Conservation (phyloP, 2,329 filamentous ascomycete species). For the Ophiostoma quercus region DNA sequence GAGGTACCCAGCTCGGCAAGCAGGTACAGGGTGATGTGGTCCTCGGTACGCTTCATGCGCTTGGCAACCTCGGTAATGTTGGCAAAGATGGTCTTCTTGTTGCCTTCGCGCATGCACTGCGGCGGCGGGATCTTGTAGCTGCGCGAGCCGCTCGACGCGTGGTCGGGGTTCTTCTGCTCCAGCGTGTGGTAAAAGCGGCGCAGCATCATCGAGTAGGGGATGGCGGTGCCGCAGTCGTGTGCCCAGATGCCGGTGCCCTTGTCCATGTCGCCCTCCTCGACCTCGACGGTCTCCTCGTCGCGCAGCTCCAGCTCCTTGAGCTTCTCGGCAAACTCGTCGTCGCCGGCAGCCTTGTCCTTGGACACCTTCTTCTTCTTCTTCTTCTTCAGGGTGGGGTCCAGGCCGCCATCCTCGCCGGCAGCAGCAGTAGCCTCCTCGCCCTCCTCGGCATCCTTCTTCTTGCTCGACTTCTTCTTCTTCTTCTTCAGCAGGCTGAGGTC, state of each 20-base stretch:
- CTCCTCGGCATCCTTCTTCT: conserved; percentile 49
- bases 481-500: conserved; percentile 58
- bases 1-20: conserved; percentile 98
- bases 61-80: conserved; percentile 99
- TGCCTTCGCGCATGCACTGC: conserved; percentile 98
- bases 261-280: conserved; percentile 67
- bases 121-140: conserved; percentile 99
- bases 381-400: conserved; percentile 56
- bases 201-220: conserved; percentile 81
- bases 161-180: conserved; percentile 93
- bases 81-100: conserved; percentile 99
- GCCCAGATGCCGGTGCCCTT: conserved; percentile 86
- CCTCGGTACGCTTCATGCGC: conserved; percentile 97
- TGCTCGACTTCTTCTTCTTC: conserved; percentile 51
- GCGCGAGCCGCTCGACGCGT: conserved; percentile 80
- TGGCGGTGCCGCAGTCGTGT: conserved; percentile 70
- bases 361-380: conserved; percentile 78
- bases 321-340: conserved; percentile 56
- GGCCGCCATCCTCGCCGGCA: conserved; percentile 53
- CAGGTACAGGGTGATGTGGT: conserved; percentile 94
- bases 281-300: conserved; percentile 50
- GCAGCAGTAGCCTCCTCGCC: conserved; percentile 47
- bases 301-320: conserved; percentile 58
- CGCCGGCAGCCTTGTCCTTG: conserved; percentile 34
- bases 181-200: conserved; percentile 91